A percentile compares a stretch with the other conserved stretches of the same genome.
Evolutionary conservation across 192 early-diverging fungal genomes (phyloP).

Genomic region (Physocladia obscura): DNA sequence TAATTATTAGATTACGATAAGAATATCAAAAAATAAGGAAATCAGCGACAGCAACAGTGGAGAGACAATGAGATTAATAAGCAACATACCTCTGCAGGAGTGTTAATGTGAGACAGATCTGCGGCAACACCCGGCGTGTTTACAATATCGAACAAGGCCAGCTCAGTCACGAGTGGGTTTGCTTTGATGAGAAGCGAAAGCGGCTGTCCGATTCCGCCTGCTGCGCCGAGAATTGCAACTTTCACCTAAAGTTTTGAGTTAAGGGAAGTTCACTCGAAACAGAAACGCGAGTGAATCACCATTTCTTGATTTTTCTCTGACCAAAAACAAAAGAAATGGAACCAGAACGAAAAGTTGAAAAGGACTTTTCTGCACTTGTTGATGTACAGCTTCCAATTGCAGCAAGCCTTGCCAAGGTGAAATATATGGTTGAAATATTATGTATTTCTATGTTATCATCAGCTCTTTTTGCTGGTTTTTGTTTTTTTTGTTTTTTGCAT

Average conservation of each 20-base stretch:
- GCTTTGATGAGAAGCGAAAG: conserved; percentile 92
- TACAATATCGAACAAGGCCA: conserved; percentile 94
- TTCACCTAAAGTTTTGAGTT: conserved; percentile 30
- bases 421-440: no score
- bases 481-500: conserved; percentile 4
- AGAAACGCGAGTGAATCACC: not conserved
- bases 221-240: conserved; percentile 61
- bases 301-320: conserved; percentile 7
- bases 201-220: conserved; percentile 97
- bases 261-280: no score
- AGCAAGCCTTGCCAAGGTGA: conserved; percentile 67
- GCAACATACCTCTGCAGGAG: conserved; percentile 56
- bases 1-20: no score
- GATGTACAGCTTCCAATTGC: conserved; percentile 79
- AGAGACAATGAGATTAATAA: not conserved
- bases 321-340: conserved; percentile 22
- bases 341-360: conserved; percentile 78
- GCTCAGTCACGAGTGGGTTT: conserved; percentile 78
- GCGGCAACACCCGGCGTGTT: conserved; percentile 96
- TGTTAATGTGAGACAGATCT: conserved; percentile 92
- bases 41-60: not conserved
- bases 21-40: no score
- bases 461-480: no score
- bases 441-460: no score
- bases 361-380: conserved; percentile 80